phyloP scores from a whole-genome alignment of 768 basidiomycete species.

The Tephrocybe rancida region DNA sequence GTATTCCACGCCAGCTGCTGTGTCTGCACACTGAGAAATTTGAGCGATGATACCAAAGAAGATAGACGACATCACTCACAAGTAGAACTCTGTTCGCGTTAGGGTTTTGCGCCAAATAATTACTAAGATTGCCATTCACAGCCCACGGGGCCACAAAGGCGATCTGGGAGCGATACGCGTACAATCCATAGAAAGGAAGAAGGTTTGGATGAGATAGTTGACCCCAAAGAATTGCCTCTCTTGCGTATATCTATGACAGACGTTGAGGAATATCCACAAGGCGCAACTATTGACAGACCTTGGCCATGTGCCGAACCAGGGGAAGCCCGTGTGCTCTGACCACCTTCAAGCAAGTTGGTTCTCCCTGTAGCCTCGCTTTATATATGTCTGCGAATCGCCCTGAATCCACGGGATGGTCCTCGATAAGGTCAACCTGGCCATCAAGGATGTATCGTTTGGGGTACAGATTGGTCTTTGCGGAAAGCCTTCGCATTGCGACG shows the following conservation, averaged over 20 bases:
- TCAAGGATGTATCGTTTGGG: neutral
- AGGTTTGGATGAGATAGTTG: slow-evolving; percentile 30
- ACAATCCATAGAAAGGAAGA: slow-evolving; percentile 30
- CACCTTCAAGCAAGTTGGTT: slow-evolving; percentile 7
- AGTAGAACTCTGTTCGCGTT: slow-evolving; percentile 24
- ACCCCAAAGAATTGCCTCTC: slow-evolving; percentile 23
- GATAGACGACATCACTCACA: slow-evolving; percentile 24
- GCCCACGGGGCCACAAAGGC: slow-evolving; percentile 33
- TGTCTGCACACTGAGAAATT: slow-evolving; percentile 16
- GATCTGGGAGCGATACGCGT: slow-evolving; percentile 20
- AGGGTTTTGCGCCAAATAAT: slow-evolving; percentile 28
- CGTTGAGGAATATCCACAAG: neutral
- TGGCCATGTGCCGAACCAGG: neutral
- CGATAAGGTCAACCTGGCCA: neutral
- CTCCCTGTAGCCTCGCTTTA: neutral
- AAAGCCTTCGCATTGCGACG: slow-evolving; percentile 7
- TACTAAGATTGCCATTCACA: slow-evolving; percentile 21
- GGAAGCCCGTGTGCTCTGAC: neutral
- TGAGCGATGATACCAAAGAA: neutral
- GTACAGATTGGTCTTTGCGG: slow-evolving; percentile 3
- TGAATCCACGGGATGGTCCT: neutral
- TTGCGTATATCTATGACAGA: slow-evolving; percentile 7
- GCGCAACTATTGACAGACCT: neutral
- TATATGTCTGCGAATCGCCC: slow-evolving; percentile 2
- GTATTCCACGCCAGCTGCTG: slow-evolving; percentile 25